Evolutionary conservation across 2,329 filamentous ascomycete genomes (phyloP), one percentile per base, ranked within the genome.

Genomic region (Chaetomiaceae sp.): DNA sequence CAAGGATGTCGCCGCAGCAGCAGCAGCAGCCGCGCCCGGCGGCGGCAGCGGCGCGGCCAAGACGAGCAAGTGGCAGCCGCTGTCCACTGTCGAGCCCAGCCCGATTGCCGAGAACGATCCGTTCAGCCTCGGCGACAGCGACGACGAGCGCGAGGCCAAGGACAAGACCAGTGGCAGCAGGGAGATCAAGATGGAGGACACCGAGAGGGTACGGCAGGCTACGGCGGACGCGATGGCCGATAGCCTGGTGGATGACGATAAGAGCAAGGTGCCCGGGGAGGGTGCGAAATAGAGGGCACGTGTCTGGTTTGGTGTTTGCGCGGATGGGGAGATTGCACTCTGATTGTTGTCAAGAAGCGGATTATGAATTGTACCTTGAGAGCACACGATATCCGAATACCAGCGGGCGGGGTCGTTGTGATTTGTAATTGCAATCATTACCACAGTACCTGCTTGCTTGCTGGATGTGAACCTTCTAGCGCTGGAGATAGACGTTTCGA

Each of bases 41-140:
- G n/a, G n/a, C n/a, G n/a, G n/a, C 35, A 60, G 58, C 19, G 64
- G 71, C n/a, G 72, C 74, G 38, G 68, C 70, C 55, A 93, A 89
- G 69, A 68, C 79, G 37, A 96, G 90, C 76, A 98, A 98, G 71
- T 98, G 93, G 93, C 91, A 98, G 66, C 91, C 93, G 9, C 71
- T 98, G 57, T 88, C 90, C 11, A 77, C 84, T 0, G 81, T 96
- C 12, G 87, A 94, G 54, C 88, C 90, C 1, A 84, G 79, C 53
- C 90, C 91, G 12, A 85, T 95, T 51, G 76, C 78, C 15, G 89
- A 97, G 57, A 91, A 95, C 58, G 93, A 98, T 61, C 93, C 93
- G 0, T 98, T 98, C 69, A 96, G 89, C 60, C 76, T 98, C 12
- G 93, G 93, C 5, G 91, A 97, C 58, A 95, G 88, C 60, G 91